A percentile compares a stretch with the other conserved stretches of the same genome.
These are phyloP conservation scores for Arctium lappa DNA, from an alignment of 129 eudicot genomes.

Conservation along the genomic window DNA sequence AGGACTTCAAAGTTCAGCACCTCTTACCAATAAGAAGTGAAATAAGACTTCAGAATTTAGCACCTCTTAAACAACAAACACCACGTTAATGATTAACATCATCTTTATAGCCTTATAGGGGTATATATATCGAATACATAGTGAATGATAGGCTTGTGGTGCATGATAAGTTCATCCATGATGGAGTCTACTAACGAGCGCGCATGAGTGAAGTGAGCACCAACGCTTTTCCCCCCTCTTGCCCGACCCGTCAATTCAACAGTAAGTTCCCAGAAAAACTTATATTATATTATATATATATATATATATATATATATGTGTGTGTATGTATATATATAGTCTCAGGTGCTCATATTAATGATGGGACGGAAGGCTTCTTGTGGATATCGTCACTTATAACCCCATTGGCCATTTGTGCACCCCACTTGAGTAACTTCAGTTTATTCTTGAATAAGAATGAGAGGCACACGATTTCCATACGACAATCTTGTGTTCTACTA, in stretches of 20 bases:
- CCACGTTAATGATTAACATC: neutral
- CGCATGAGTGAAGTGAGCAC: slow-evolving; percentile 47
- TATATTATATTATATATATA: neutral
- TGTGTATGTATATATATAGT: neutral
- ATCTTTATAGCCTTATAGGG: slow-evolving; percentile 3
- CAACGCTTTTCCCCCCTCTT: slow-evolving; percentile 22
- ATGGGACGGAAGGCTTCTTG: slow-evolving; percentile 33
- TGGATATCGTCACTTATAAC: slow-evolving; percentile 54
- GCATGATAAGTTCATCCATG: slow-evolving; percentile 15
- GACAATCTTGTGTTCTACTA: slow-evolving; percentile 41
- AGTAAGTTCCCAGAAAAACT: slow-evolving; percentile 11
- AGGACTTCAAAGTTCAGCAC: neutral
- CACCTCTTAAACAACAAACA: neutral
- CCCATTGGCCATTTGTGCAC: slow-evolving; percentile 66
- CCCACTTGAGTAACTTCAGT: slow-evolving; percentile 62
- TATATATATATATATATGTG: no score
- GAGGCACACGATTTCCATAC: slow-evolving; percentile 45
- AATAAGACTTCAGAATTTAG: neutral
- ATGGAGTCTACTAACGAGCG: slow-evolving; percentile 38
- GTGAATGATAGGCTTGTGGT: slow-evolving; percentile 24
- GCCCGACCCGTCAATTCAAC: slow-evolving; percentile 38
- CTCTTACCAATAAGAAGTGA: neutral
- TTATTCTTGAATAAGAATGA: slow-evolving; percentile 31
- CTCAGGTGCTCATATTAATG: slow-evolving; percentile 46
- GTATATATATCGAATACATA: neutral